These are phyloP conservation scores for Colletotrichum sublineola DNA, from an alignment of 2,329 filamentous ascomycete genomes.

Conservation along the genomic window DNA sequence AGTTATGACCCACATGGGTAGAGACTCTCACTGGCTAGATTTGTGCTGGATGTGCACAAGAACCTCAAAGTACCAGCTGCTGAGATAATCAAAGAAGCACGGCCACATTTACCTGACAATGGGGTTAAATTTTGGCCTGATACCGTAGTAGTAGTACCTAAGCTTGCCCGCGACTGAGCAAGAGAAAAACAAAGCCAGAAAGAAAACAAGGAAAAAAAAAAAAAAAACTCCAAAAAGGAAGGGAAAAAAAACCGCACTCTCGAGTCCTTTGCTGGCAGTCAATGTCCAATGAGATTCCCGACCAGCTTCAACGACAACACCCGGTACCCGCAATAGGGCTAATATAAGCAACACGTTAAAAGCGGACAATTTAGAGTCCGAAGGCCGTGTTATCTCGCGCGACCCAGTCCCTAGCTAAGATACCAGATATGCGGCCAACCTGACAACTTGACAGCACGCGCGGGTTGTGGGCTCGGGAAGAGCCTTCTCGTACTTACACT, in stretches of 20 bases:
- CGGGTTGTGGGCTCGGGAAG: slow-evolving; percentile 20
- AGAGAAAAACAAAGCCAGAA: background rate
- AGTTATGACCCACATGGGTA: too few species aligned
- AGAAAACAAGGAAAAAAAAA: slow-evolving; percentile 17
- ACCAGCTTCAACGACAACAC: slow-evolving; percentile 19
- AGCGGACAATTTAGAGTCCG: slow-evolving; percentile 14
- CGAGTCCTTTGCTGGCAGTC: slow-evolving; percentile 18
- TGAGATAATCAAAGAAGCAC: too few species aligned
- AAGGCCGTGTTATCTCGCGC: slow-evolving; percentile 13
- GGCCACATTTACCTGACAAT: too few species aligned
- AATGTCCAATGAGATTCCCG: slow-evolving; percentile 18
- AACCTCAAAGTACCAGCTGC: too few species aligned
- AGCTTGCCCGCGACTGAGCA: background rate
- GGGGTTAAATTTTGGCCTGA: too few species aligned
- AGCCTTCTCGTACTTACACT: background rate
- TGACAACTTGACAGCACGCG: background rate
- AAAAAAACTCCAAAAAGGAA: background rate
- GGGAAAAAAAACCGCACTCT: slow-evolving; percentile 30
- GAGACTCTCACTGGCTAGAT: too few species aligned
- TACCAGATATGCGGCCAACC: background rate
- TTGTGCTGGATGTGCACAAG: too few species aligned
- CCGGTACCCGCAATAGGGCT: slow-evolving; percentile 23
- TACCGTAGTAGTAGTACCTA: too few species aligned
- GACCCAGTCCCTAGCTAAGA: slow-evolving; percentile 18
- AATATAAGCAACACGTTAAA: slow-evolving; percentile 24